Conservation (phyloP, 1,284 basidiomycete genomes). For the Microbotryum intermedium region DNA sequence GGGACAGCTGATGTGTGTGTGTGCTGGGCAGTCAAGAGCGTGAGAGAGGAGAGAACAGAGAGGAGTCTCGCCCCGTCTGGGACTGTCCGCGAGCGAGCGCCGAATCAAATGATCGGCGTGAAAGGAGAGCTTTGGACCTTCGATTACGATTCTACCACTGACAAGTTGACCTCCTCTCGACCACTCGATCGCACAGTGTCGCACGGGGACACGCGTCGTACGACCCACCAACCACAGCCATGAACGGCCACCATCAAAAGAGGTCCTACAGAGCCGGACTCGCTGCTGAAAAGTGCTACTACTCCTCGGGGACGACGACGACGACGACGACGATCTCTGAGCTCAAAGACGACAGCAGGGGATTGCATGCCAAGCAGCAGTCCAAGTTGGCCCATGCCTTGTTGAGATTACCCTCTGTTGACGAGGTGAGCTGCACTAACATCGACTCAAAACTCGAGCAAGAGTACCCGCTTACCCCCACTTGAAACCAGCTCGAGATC, state of each 20-base stretch:
- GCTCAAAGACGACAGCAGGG: background rate
- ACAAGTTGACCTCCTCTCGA: too few relatives aligned
- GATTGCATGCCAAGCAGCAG: background rate
- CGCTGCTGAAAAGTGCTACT: background rate
- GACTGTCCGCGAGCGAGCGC: too few relatives aligned
- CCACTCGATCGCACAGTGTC: too few relatives aligned
- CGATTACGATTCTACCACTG: too few relatives aligned
- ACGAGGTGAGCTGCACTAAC: background rate
- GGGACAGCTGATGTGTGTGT: too few relatives aligned
- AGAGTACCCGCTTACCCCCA: background rate
- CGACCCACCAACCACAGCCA: background rate
- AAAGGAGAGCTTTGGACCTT: too few relatives aligned
- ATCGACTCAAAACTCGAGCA: too few relatives aligned
- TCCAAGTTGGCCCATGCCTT: background rate
- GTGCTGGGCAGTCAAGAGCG: too few relatives aligned
- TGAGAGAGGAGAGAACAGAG: too few relatives aligned
- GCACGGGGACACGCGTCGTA: too few relatives aligned
- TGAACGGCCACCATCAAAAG: conserved; percentile 27
- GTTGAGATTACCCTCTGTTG: background rate
- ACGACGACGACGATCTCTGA: background rate
- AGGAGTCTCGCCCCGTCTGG: too few relatives aligned
- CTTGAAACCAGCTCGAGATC: conserved; percentile 10
- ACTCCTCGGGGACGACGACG: background rate
- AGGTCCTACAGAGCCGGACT: conserved; percentile 1
- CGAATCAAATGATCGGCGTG: too few relatives aligned